These are phyloP conservation scores for Benincasa hispida DNA, from an alignment of 306 rosid species.

Conservation along the genomic window DNA sequence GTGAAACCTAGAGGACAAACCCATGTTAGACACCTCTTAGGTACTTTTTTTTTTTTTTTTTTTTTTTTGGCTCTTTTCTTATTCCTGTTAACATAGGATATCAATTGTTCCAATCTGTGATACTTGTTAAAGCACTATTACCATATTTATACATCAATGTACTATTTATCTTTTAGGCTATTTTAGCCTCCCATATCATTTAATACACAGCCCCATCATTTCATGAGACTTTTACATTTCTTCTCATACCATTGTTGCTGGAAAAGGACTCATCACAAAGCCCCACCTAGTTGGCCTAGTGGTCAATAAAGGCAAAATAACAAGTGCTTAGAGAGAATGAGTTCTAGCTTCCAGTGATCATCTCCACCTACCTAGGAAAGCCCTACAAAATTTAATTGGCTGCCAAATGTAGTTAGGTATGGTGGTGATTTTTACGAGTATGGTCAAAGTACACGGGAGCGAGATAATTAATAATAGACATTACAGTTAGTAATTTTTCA, in stretches of 20 bases:
- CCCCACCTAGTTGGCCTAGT: background rate
- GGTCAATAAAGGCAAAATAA: background rate
- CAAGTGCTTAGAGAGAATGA: too few relatives aligned
- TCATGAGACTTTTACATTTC: background rate
- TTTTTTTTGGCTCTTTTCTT: background rate
- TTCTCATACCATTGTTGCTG: background rate
- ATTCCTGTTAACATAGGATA: background rate
- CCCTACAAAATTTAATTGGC: too few relatives aligned
- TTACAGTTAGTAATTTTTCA: too few relatives aligned
- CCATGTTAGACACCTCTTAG: background rate
- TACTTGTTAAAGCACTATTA: background rate
- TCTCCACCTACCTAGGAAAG: too few relatives aligned
- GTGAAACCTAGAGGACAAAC: background rate
- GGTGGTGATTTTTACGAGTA: too few relatives aligned
- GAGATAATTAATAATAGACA: too few relatives aligned
- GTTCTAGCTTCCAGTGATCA: too few relatives aligned
- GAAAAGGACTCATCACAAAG: background rate
- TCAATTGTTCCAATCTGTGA: slow-evolving; percentile 1
- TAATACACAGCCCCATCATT: background rate
- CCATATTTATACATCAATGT: slow-evolving; percentile 8
- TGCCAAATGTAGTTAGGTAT: too few relatives aligned
- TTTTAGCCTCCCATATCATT: background rate
- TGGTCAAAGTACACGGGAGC: too few relatives aligned
- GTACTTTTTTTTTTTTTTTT: background rate
- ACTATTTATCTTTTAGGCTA: background rate